Base-by-base conservation (phyloP, 2,329 filamentous ascomycete species). In the Tolypocladium paradoxum region DNA sequence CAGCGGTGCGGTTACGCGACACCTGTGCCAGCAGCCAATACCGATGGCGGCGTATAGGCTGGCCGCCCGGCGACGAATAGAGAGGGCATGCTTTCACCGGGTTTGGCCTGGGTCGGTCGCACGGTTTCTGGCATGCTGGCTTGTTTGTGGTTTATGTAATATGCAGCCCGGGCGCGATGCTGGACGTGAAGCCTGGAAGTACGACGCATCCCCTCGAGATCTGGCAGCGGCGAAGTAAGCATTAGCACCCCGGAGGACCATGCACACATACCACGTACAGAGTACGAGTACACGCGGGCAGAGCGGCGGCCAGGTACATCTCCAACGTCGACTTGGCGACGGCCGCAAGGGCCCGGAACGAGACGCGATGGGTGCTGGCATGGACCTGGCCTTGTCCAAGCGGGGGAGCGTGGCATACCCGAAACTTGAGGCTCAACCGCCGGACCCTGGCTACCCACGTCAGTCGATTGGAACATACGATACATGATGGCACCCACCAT, bases 351-450 rank as follows among this genome's bases (percentile, higher is more conserved):
- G 18, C 18, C 27, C 27, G 27, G 18, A 47, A 47, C 43, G 27
- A 47, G 43, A 31, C 9, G 11, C 18, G 6, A 18, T 6, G 18
- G 16, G 18, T 20, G 43, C 27, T 6, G 43, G 18, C 16, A 31
- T 18, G 43, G 14, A 18, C 18, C 6, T 1, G 43, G 3, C 27
- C 16, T 7, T 12, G 9, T n/a, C 11, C 18, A 12, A 48, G 50
- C 43, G 40, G 50, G 52, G 55, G 49, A 49, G 29, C 29, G 40
- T 6, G 35, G 33, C 33, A 46, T 8, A 46, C 54, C 50, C 50
- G 45, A 54, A 36, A 49, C 16, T 22, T 56, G 53, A 49, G 53
- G 55, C 53, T 54, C 50, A 51, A 54, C 16, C 9, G 22, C 18
- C n/a, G 24, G n/a, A 36, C 38, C 11, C 31, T n/a, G 34, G 31